These are phyloP conservation scores for Phytopythium litorale DNA, from an alignment of 352 stramenopile genomes.

Conservation along the genomic window DNA sequence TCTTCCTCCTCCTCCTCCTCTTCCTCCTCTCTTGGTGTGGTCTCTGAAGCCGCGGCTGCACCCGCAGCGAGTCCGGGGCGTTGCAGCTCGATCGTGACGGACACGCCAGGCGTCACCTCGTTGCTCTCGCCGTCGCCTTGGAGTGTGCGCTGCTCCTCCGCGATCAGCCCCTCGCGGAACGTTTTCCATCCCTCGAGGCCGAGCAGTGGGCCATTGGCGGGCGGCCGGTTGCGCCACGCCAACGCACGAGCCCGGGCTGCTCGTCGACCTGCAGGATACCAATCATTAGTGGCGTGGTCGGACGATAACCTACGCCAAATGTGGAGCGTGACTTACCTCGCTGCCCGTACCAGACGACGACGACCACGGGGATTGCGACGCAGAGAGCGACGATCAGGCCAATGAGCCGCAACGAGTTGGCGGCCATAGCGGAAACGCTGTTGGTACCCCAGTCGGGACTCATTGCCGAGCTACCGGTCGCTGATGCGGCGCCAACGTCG, in stretches of 20 bases:
- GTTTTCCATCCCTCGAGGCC: constrained; percentile 28
- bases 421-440: background rate
- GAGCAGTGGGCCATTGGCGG: constrained; percentile 12
- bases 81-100: constrained; percentile 5
- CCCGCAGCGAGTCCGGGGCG: background rate
- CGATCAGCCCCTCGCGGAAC: constrained; percentile 26
- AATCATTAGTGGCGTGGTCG: too few species aligned
- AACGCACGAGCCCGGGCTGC: background rate
- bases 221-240: constrained; percentile 4
- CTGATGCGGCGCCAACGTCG: background rate
- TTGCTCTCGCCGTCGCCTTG: background rate
- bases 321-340: constrained; percentile 5
- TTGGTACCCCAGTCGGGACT: background rate
- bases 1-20: background rate
- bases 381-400: constrained; percentile 6
- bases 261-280: background rate
- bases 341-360: constrained; percentile 7
- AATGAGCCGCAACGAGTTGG: constrained; percentile 3
- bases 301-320: too few species aligned
- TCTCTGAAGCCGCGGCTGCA: background rate
- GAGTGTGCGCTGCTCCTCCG: constrained; percentile 11
- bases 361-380: constrained; percentile 1
- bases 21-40: background rate
- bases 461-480: background rate
- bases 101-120: background rate